Evolutionary conservation across 169 alveolate species (phyloP).

Genomic region (Perkinsus olseni): DNA sequence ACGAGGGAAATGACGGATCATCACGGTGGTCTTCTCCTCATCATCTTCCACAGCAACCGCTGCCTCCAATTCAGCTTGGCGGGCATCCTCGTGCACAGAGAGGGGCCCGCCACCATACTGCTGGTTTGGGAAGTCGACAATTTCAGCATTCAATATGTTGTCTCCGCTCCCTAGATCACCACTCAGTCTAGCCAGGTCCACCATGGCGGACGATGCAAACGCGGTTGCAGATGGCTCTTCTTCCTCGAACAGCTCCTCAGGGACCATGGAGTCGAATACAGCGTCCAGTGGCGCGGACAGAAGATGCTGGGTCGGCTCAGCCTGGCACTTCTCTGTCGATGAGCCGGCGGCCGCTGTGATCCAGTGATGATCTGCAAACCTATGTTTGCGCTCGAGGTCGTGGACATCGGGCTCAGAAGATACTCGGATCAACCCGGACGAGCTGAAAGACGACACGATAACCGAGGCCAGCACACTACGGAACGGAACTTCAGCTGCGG

Average conservation of each 20-base stretch:
- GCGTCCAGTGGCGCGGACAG: background rate
- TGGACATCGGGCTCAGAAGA: background rate
- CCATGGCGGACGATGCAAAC: background rate
- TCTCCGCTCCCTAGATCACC: background rate
- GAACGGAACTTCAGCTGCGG: too few relatives aligned
- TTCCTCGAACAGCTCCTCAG: background rate
- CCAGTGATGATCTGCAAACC: background rate
- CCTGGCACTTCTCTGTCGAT: too few relatives aligned
- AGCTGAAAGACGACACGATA: too few relatives aligned
- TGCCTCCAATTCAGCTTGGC: too few relatives aligned
- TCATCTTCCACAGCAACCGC: background rate
- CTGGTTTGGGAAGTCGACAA: too few relatives aligned
- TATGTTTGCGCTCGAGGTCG: background rate
- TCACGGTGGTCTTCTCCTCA: background rate
- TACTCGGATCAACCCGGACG: too few relatives aligned
- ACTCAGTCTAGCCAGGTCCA: background rate
- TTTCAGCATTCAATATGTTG: background rate
- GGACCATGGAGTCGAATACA: background rate
- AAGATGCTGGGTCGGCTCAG: background rate
- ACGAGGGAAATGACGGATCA: background rate
- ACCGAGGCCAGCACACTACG: too few relatives aligned
- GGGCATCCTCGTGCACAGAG: too few relatives aligned
- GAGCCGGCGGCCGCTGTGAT: too few relatives aligned
- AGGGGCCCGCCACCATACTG: too few relatives aligned
- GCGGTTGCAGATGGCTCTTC: too few relatives aligned